Conservation (phyloP, 1,284 basidiomycete species). For the Malassezia yamatoensis region DNA sequence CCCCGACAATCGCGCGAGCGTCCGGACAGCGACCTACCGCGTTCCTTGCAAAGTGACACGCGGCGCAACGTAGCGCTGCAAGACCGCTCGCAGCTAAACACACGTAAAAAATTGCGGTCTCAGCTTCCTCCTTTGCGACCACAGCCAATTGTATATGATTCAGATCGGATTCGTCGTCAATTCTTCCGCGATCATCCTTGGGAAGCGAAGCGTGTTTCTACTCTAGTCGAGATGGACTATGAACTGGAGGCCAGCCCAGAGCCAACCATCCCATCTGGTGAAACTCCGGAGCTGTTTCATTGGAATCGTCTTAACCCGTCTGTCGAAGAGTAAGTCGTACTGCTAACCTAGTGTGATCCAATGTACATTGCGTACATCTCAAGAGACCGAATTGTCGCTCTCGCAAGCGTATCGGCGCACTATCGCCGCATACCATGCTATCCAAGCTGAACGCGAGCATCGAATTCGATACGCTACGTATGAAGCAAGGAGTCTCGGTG, state of each 20-base stretch:
- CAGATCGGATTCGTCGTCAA: conserved; percentile 74
- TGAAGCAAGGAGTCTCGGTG: conserved; percentile 71
- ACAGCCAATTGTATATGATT: conserved; percentile 64
- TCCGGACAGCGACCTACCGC: conserved; percentile 47
- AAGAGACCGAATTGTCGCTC: conserved; percentile 59
- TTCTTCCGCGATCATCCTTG: conserved; percentile 96
- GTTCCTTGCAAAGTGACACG: conserved; percentile 17
- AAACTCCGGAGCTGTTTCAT: conserved; percentile 64
- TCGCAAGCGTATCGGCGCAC: conserved; percentile 63
- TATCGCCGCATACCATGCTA: conserved; percentile 29
- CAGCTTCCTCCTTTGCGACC: conserved; percentile 55
- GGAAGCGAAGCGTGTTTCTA: conserved; percentile 73
- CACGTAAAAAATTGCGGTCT: conserved; percentile 45
- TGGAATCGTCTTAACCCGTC: conserved; percentile 59
- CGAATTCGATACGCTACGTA: conserved; percentile 64
- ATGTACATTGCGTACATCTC: conserved; percentile 69
- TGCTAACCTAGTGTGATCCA: conserved; percentile 59
- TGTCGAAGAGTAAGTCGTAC: conserved; percentile 70
- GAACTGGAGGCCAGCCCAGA: conserved; percentile 52
- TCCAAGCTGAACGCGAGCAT: conserved; percentile 59
- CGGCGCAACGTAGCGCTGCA: not conserved
- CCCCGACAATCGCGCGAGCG: conserved; percentile 60
- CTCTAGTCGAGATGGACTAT: conserved; percentile 59
- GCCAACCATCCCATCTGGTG: conserved; percentile 55
- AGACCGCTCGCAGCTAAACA: conserved; percentile 27